These are phyloP conservation scores for Pleurotus tuoliensis DNA, from an alignment of 768 basidiomycete species.

Conservation along the genomic window DNA sequence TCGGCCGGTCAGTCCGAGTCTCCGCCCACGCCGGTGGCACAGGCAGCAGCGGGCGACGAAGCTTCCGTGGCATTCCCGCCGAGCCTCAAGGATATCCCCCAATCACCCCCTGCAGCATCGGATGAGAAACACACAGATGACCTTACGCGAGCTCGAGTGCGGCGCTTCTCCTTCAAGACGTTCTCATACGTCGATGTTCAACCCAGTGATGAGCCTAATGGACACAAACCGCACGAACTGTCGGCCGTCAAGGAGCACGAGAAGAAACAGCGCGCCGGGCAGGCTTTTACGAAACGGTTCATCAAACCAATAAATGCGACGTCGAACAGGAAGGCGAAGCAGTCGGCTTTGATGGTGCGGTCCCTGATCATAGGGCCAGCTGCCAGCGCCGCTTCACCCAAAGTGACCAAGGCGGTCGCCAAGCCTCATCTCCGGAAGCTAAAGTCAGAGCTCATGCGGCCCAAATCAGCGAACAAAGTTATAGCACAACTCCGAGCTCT, in stretches of 20 bases:
- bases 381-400: slow-evolving; percentile 23
- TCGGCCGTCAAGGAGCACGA: slow-evolving; percentile 33
- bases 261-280: slow-evolving; percentile 33
- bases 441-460: slow-evolving; percentile 62
- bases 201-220: slow-evolving; percentile 18
- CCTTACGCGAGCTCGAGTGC: slow-evolving; percentile 12
- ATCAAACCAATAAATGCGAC: slow-evolving; percentile 25
- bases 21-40: background rate
- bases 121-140: background rate
- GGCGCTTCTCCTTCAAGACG: slow-evolving; percentile 47
- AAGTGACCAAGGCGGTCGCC: slow-evolving; percentile 37
- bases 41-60: background rate
- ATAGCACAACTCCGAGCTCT: slow-evolving; percentile 67
- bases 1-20: background rate
- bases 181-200: slow-evolving; percentile 24
- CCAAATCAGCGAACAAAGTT: slow-evolving; percentile 65
- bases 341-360: slow-evolving; percentile 61
- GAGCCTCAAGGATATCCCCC: slow-evolving; percentile 10
- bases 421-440: slow-evolving; percentile 57
- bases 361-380: slow-evolving; percentile 63
- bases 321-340: slow-evolving; percentile 57
- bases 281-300: slow-evolving; percentile 30
- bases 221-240: slow-evolving; percentile 28
- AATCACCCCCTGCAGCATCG: slow-evolving; percentile 4
- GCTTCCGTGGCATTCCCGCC: background rate